Percentiles rank a stretch among this genome's conserved stretches.
phyloP scores from a whole-genome alignment of 805 yeast genomes.

The Starmerella sirachaensis region DNA sequence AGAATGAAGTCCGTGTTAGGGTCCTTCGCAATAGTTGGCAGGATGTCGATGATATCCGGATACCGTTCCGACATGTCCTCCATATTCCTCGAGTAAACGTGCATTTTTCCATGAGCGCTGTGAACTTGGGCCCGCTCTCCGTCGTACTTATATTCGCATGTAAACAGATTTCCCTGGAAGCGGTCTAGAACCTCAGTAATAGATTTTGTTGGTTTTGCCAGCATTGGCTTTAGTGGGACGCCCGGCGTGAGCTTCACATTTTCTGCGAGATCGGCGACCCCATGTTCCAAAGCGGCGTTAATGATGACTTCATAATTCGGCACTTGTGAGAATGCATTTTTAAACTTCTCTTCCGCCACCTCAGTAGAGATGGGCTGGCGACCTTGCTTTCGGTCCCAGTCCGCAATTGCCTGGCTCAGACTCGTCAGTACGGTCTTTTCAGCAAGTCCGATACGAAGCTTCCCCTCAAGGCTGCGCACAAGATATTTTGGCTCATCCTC shows the following conservation, averaged over 20 bases:
- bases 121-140: conserved; percentile 98
- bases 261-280: conserved; percentile 52
- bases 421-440: conserved; percentile 83
- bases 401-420: conserved; percentile 68
- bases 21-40: conserved; percentile 43
- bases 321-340: conserved; percentile 77
- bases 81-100: conserved; percentile 83
- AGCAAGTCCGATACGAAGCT: conserved; percentile 83
- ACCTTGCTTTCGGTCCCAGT: conserved; percentile 37
- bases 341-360: conserved; percentile 37
- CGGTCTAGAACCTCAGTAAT: conserved; percentile 84
- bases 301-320: conserved; percentile 84
- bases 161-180: conserved; percentile 71
- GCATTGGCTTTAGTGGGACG: conserved; percentile 92
- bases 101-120: conserved; percentile 48
- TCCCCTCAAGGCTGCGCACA: conserved; percentile 84
- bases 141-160: conserved; percentile 94
- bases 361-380: conserved; percentile 8
- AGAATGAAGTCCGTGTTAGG: conserved; percentile 46
- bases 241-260: conserved; percentile 77
- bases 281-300: conserved; percentile 49
- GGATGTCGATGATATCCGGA: conserved; percentile 71
- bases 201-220: conserved; percentile 94
- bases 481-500: conserved; percentile 82
- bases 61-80: conserved; percentile 95